A percentile compares a stretch with the other conserved stretches of the same genome.
These are phyloP conservation scores for Penicillium dipodomyicola DNA, from an alignment of 495 filamentous ascomycete genomes.

Conservation along the genomic window DNA sequence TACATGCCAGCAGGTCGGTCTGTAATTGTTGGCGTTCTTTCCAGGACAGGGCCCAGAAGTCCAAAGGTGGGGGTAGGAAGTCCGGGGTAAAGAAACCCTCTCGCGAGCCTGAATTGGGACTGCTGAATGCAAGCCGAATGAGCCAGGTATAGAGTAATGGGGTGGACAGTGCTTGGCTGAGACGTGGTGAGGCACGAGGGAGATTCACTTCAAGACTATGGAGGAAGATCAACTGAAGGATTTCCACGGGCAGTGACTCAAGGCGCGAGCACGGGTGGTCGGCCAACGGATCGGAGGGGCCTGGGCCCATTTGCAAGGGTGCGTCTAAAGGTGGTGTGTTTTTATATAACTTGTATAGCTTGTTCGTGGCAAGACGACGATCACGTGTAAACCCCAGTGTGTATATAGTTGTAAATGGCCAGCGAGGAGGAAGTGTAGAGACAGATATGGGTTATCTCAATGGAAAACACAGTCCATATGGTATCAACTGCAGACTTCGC, in stretches of 20 bases:
- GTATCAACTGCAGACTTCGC: slow-evolving; percentile 6
- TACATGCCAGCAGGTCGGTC: slow-evolving; percentile 37
- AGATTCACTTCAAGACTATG: slow-evolving; percentile 51
- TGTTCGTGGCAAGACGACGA: background rate
- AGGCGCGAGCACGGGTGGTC: slow-evolving; percentile 33
- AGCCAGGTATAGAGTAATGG: slow-evolving; percentile 44
- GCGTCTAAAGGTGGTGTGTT: background rate
- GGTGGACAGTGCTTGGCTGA: slow-evolving; percentile 36
- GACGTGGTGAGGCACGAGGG: slow-evolving; percentile 41
- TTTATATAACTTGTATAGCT: background rate
- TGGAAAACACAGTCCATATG: slow-evolving; percentile 6
- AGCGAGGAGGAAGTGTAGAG: background rate
- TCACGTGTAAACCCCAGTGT: background rate
- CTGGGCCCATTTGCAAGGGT: slow-evolving; percentile 19
- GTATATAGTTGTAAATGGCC: background rate
- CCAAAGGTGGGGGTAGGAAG: slow-evolving; percentile 38
- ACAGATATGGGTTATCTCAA: slow-evolving; percentile 12
- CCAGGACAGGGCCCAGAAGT: slow-evolving; percentile 29
- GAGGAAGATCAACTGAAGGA: slow-evolving; percentile 53
- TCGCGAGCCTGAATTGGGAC: slow-evolving; percentile 30
- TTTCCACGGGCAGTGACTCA: slow-evolving; percentile 52
- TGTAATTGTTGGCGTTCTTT: slow-evolving; percentile 31
- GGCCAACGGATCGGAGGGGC: slow-evolving; percentile 13
- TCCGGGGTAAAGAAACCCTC: slow-evolving; percentile 36
- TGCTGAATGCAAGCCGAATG: slow-evolving; percentile 44